These are phyloP conservation scores for Pichia membranifaciens DNA, from an alignment of 805 yeast species.

Conservation along the genomic window DNA sequence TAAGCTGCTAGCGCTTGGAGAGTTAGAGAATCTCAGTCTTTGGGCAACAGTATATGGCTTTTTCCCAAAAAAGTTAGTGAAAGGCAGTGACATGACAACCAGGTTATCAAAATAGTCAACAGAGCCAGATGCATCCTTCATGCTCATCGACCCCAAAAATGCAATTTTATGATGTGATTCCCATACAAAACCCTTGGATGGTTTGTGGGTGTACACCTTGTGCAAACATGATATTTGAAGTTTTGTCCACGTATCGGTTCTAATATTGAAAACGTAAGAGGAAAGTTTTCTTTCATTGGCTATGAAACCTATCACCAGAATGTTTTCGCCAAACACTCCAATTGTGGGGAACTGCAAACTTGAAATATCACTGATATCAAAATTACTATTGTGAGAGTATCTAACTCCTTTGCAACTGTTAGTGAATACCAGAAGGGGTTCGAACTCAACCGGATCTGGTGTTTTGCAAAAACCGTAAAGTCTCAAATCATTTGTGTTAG, in stretches of 20 bases:
- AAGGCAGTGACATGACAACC: slow-evolving; percentile 47
- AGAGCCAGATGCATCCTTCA: slow-evolving; percentile 40
- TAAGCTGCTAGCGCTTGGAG: neutral
- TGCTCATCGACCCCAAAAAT: slow-evolving; percentile 48
- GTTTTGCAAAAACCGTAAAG: slow-evolving; percentile 4
- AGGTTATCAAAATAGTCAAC: slow-evolving; percentile 43
- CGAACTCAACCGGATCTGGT: slow-evolving; percentile 11
- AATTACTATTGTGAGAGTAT: neutral
- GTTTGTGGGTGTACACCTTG: slow-evolving; percentile 48
- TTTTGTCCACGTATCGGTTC: slow-evolving; percentile 59
- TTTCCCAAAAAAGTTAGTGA: slow-evolving; percentile 39
- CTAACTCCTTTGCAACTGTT: slow-evolving; percentile 12
- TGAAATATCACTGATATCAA: slow-evolving; percentile 3
- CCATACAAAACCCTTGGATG: slow-evolving; percentile 71
- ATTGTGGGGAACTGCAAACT: slow-evolving; percentile 43
- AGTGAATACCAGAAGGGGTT: slow-evolving; percentile 24
- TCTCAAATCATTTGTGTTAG: neutral
- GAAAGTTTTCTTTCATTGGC: slow-evolving; percentile 43
- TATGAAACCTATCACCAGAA: slow-evolving; percentile 55
- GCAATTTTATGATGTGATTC: slow-evolving; percentile 69
- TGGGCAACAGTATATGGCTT: neutral
- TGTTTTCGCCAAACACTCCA: slow-evolving; percentile 60
- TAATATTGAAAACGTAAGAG: slow-evolving; percentile 44
- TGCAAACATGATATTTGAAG: slow-evolving; percentile 50
- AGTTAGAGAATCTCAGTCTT: neutral